Conservation (phyloP, 2,329 filamentous ascomycete genomes). For the Trichoderma sp. region DNA sequence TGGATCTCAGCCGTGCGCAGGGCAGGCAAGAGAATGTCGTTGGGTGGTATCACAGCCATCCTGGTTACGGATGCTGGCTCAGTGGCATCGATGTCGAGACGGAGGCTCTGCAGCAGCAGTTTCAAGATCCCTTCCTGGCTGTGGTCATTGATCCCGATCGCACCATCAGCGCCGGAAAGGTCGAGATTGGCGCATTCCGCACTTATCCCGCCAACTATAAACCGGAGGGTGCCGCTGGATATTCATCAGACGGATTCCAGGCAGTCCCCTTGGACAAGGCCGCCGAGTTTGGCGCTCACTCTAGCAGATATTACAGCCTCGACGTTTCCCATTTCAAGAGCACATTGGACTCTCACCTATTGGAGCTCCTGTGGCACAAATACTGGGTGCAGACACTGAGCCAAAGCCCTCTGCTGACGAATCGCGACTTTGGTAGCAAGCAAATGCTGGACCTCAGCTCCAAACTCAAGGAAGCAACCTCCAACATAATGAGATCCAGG, state of each 20-base stretch:
- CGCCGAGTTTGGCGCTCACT: slow-evolving; percentile 92
- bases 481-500: slow-evolving; percentile 29
- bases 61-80: slow-evolving; percentile 97
- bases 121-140: slow-evolving; percentile 87
- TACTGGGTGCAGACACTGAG: slow-evolving; percentile 98
- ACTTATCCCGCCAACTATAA: slow-evolving; percentile 80
- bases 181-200: slow-evolving; percentile 95
- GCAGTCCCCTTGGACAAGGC: slow-evolving; percentile 90
- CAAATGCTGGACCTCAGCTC: slow-evolving; percentile 85
- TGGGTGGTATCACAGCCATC: slow-evolving; percentile 98
- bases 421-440: slow-evolving; percentile 88
- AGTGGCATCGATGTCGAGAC: slow-evolving; percentile 93
- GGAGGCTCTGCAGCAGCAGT: slow-evolving; percentile 79
- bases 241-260: slow-evolving; percentile 58
- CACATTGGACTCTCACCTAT: slow-evolving; percentile 78
- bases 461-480: slow-evolving; percentile 70
- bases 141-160: slow-evolving; percentile 96
- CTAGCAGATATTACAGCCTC: slow-evolving; percentile 84
- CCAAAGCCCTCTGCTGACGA: slow-evolving; percentile 84
- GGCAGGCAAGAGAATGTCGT: slow-evolving; percentile 85
- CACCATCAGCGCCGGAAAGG: slow-evolving; percentile 89
- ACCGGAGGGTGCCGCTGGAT: slow-evolving; percentile 33
- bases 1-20: slow-evolving; percentile 72
- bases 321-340: slow-evolving; percentile 95
- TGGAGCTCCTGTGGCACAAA: slow-evolving; percentile 95